Evolutionary conservation across 2,329 filamentous ascomycete genomes (phyloP).

Genomic region (Sarocladiaceae sp.): DNA sequence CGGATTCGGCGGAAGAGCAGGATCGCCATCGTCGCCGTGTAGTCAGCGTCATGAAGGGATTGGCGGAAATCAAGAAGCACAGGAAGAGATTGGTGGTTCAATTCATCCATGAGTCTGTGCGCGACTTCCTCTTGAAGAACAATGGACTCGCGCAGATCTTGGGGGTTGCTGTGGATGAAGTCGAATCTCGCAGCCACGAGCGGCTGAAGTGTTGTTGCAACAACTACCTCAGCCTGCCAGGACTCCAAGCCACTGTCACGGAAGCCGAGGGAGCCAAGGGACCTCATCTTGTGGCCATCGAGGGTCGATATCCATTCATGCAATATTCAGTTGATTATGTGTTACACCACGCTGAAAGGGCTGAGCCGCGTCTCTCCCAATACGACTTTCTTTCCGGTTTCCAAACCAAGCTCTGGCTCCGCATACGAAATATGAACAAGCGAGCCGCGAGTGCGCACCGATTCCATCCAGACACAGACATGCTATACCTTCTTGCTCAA

Average conservation of each 20-base stretch:
- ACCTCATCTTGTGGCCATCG: too few species aligned
- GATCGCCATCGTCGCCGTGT: slow-evolving; percentile 23
- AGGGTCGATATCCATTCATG: too few species aligned
- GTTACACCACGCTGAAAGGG: too few species aligned
- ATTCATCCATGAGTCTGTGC: slow-evolving; percentile 48
- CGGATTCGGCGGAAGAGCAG: neutral
- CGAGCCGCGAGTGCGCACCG: neutral
- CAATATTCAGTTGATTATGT: too few species aligned
- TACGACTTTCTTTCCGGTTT: neutral
- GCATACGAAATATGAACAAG: neutral
- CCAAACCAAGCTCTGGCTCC: neutral
- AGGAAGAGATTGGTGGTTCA: slow-evolving; percentile 30
- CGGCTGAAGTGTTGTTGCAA: slow-evolving; percentile 36
- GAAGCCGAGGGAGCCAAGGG: neutral
- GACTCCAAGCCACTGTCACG: neutral
- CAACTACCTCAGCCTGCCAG: slow-evolving; percentile 24
- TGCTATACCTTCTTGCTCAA: neutral
- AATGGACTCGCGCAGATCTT: slow-evolving; percentile 23
- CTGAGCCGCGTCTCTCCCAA: too few species aligned
- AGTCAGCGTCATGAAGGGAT: slow-evolving; percentile 39
- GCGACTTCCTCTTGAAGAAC: slow-evolving; percentile 37
- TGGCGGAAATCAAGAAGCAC: slow-evolving; percentile 35
- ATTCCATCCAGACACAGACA: neutral
- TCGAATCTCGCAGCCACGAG: slow-evolving; percentile 32
- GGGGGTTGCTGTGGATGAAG: slow-evolving; percentile 21